Evolutionary conservation across 2,329 filamentous ascomycete species (phyloP).

Genomic region (Trichoderma sp.): DNA sequence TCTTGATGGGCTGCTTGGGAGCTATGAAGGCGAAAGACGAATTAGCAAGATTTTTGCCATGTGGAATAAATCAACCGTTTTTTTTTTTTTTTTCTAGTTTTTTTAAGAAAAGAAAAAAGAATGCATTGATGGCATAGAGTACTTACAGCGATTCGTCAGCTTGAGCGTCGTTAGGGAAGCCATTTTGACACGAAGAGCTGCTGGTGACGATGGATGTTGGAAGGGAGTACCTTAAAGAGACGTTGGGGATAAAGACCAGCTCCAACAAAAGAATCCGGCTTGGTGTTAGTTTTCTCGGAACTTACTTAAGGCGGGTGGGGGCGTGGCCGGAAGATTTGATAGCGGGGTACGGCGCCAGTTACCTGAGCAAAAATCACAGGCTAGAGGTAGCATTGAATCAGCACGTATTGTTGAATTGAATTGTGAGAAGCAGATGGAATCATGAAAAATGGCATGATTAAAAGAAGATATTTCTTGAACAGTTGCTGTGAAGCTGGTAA

Average conservation of each 20-base stretch:
- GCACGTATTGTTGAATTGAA: background rate
- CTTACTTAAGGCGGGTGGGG: conserved; percentile 3
- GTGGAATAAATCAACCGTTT: background rate
- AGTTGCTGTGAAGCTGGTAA: background rate
- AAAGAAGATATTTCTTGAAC: too few relatives aligned
- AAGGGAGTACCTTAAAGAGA: background rate
- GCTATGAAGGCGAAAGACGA: conserved; percentile 28
- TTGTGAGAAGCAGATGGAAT: background rate
- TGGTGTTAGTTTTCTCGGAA: background rate
- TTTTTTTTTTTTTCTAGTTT: too few relatives aligned
- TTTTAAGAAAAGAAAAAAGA: background rate
- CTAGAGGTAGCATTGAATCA: background rate
- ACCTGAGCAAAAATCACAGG: background rate
- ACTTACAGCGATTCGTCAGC: conserved; percentile 26
- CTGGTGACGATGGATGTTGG: background rate
- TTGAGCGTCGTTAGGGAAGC: conserved; percentile 21
- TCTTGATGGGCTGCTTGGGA: conserved; percentile 51
- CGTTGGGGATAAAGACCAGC: conserved; percentile 1
- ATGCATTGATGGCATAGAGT: background rate
- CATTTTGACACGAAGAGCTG: conserved; percentile 10
- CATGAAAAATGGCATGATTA: background rate
- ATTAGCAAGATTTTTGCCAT: background rate
- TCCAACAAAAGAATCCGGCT: background rate
- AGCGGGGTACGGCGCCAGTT: conserved; percentile 7
- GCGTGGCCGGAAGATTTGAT: background rate